Evolutionary conservation across 1,284 basidiomycete genomes (phyloP).

Genomic region (Schizophyllum commune): DNA sequence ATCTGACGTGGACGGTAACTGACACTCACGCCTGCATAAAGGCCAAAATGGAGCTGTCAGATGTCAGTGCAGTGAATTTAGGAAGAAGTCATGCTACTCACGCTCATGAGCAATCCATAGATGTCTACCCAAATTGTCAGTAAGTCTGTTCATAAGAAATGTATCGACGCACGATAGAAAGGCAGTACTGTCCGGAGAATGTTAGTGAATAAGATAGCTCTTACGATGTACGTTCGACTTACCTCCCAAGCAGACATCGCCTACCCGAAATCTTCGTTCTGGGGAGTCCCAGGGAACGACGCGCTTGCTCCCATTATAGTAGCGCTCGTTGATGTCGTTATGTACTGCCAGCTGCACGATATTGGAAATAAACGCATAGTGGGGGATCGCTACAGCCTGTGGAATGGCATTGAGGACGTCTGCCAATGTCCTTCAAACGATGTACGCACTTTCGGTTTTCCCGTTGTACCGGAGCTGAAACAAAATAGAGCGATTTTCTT

Average conservation of each 20-base stretch:
- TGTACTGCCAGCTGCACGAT: constrained; percentile 48
- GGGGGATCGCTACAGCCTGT: constrained; percentile 59
- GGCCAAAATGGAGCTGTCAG: constrained; percentile 41
- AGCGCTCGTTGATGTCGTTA: constrained; percentile 31
- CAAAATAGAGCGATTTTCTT: constrained; percentile 55
- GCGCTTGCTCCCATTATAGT: constrained; percentile 17
- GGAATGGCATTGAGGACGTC: neutral
- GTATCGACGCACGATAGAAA: constrained; percentile 29
- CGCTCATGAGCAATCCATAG: constrained; percentile 61
- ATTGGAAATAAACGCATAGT: constrained; percentile 53
- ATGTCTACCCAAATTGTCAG: constrained; percentile 40
- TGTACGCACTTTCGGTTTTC: constrained; percentile 28
- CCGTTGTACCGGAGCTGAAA: constrained; percentile 61
- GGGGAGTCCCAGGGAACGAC: constrained; percentile 8
- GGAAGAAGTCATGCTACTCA: constrained; percentile 13
- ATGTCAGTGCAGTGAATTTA: neutral
- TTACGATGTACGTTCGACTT: constrained; percentile 32
- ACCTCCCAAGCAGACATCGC: constrained; percentile 47
- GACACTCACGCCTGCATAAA: constrained; percentile 44
- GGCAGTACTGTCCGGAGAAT: constrained; percentile 34
- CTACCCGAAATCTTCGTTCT: constrained; percentile 37
- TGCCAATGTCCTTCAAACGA: neutral
- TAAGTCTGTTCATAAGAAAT: neutral
- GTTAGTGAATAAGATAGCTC: constrained; percentile 7
- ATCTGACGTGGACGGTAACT: constrained; percentile 1